A percentile compares a stretch with the other conserved stretches of the same genome.
Evolutionary conservation across 2,329 filamentous ascomycete species (phyloP).

Genomic region (Ophiocordyceps camponoti-floridani): DNA sequence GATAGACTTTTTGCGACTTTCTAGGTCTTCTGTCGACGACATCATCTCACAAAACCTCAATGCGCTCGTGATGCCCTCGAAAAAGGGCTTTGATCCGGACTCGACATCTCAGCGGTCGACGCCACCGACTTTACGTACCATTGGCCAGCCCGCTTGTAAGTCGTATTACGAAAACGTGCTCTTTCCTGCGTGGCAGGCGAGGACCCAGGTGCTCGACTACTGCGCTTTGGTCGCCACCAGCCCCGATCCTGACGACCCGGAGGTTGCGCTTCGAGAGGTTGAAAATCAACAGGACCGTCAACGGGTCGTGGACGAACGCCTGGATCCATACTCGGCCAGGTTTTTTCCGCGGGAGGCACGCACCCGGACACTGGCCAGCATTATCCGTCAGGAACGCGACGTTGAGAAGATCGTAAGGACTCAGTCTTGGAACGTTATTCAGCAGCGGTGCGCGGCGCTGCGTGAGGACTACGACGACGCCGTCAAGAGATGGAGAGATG

Average conservation of each 20-base stretch:
- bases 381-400: conserved; percentile 57
- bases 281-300: conserved; percentile 56
- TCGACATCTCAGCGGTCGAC: conserved; percentile 51
- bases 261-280: conserved; percentile 47
- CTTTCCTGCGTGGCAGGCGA: conserved; percentile 74
- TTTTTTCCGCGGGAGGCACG: conserved; percentile 67
- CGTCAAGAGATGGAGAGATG: conserved; percentile 40
- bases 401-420: conserved; percentile 66
- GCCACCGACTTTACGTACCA: conserved; percentile 28
- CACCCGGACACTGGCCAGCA: conserved; percentile 58
- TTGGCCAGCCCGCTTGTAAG: conserved; percentile 46
- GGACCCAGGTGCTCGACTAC: conserved; percentile 73
- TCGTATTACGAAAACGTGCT: conserved; percentile 60
- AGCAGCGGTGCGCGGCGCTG: conserved; percentile 51
- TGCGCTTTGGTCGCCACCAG: conserved; percentile 77
- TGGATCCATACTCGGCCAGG: conserved; percentile 79
- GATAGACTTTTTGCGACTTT: conserved; percentile 76
- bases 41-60: conserved; percentile 88
- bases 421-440: conserved; percentile 65
- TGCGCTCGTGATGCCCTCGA: conserved; percentile 61
- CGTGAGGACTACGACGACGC: conserved; percentile 46
- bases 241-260: conserved; percentile 75
- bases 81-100: conserved; percentile 56
- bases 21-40: conserved; percentile 74
- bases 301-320: conserved; percentile 63